Conservation (phyloP, 129 eudicot species). For the Flaveria bidentis region DNA sequence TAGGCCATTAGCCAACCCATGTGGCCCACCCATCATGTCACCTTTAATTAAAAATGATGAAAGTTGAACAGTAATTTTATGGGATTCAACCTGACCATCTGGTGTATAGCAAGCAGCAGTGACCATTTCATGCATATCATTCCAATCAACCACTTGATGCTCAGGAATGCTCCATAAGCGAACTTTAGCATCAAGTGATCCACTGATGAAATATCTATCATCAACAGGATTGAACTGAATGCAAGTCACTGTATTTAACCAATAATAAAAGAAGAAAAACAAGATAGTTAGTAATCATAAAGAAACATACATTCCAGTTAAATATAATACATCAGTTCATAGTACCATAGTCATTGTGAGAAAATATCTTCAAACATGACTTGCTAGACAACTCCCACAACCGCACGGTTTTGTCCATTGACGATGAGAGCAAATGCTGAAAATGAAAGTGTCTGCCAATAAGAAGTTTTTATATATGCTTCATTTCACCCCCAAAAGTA, state of each 20-base stretch:
- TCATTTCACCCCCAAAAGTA: constrained; percentile 8
- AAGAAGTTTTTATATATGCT: constrained; percentile 24
- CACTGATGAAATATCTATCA: constrained; percentile 95
- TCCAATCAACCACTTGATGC: constrained; percentile 98
- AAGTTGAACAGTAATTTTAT: constrained; percentile 14
- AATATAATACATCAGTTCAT: not conserved
- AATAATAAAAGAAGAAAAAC: constrained; percentile 3
- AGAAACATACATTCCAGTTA: not conserved
- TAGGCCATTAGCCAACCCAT: not conserved
- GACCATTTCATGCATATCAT: constrained; percentile 97
- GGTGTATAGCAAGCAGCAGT: constrained; percentile 99
- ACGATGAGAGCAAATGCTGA: constrained; percentile 95
- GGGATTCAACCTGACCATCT: constrained; percentile 88
- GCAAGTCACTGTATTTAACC: constrained; percentile 75
- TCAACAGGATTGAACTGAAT: constrained; percentile 97
- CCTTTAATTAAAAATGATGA: not conserved
- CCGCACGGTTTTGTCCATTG: constrained; percentile 98
- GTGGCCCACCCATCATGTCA: not conserved
- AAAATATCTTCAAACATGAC: constrained; percentile 84
- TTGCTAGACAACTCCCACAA: constrained; percentile 91
- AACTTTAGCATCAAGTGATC: constrained; percentile 97
- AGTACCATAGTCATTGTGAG: constrained; percentile 94
- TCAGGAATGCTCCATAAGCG: constrained; percentile 98
- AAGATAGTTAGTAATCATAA: constrained; percentile 7
- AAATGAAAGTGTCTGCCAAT: constrained; percentile 29